Evolutionary conservation across 2,329 filamentous ascomycete genomes (phyloP), one percentile per base, ranked within the genome.

Genomic region (Ophiostoma sp.): DNA sequence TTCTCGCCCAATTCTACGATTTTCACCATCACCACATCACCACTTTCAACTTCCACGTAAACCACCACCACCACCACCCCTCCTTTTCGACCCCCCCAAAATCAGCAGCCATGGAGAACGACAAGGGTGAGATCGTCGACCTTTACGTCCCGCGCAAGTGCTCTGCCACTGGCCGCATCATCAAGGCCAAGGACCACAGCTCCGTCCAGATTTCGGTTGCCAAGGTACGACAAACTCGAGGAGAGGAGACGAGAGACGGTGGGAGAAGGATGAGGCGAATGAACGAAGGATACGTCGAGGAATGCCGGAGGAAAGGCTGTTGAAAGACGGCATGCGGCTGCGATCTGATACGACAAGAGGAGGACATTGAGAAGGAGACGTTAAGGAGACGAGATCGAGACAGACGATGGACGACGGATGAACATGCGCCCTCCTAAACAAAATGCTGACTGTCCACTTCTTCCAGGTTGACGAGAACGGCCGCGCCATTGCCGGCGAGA

Each of bases 101-200:
- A 71, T 69, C 77, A 82, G 78, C 78, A 82, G 85, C 82, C 83
- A 99, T 98, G 96, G 96, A 99, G 91, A 99, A 99, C 94, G 96
- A 98, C 90, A 94, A 74, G 72, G 76, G 76, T 70, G 75, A 77
- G 73, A 76, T 77, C 55, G 76, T 77, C 72, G 76, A 77, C 71
- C 75, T 77, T 85, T 97, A 97, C 91, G 93, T 97, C 89, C 94
- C 94, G 85, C 94, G 95, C 90, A 98, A 98, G 90, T 98, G 95
- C 93, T 94, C 90, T 86, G 95, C 95, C 81, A 97, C 95, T 86
- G 97, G 97, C 93, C 94, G 96, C 88, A 98, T 98, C 90, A 98
- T 99, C 92, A 98, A 98, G 90, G 94, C 96, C 89, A 98, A 98
- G 89, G 96, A 99, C 88, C 96, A 99, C 90, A 95, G 94, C 81